Evolutionary conservation across 139 green algal species (phyloP).

Genomic region (Chlorella vulgaris): DNA sequence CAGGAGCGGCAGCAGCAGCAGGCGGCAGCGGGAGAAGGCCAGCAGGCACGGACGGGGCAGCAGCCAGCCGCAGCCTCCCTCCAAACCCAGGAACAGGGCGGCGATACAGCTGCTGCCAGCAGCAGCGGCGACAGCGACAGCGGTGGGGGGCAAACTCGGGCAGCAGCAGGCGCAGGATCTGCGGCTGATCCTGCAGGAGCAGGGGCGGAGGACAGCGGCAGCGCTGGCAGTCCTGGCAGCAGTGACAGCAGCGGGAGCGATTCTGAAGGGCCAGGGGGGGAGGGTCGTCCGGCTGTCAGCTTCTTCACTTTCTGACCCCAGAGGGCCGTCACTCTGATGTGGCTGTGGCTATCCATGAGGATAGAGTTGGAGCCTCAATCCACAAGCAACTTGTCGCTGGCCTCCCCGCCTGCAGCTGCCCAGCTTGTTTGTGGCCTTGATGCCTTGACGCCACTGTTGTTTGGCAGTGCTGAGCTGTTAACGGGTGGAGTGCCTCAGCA

Average conservation of each 20-base stretch:
- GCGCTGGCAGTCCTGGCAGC: background rate
- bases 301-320: constrained; percentile 25
- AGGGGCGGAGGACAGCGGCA: background rate
- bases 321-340: background rate
- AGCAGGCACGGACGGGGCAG: background rate
- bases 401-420: too few relatives aligned
- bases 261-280: background rate
- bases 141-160: background rate
- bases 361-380: too few relatives aligned
- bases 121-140: background rate
- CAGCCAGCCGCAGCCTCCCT: background rate
- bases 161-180: constrained; percentile 3
- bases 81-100: background rate
- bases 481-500: too few relatives aligned
- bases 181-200: background rate
- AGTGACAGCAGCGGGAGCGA: constrained; percentile 1
- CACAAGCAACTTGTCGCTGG: too few relatives aligned
- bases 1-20: background rate
- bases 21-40: background rate
- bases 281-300: background rate
- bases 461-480: too few relatives aligned
- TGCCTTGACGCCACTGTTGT: too few relatives aligned
- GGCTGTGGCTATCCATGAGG: background rate
- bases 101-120: background rate
- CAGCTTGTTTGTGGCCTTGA: too few relatives aligned